Evolutionary conservation across 2,329 filamentous ascomycete genomes (phyloP), one percentile per base, ranked within the genome.

Genomic region (Aspergillus sp.): DNA sequence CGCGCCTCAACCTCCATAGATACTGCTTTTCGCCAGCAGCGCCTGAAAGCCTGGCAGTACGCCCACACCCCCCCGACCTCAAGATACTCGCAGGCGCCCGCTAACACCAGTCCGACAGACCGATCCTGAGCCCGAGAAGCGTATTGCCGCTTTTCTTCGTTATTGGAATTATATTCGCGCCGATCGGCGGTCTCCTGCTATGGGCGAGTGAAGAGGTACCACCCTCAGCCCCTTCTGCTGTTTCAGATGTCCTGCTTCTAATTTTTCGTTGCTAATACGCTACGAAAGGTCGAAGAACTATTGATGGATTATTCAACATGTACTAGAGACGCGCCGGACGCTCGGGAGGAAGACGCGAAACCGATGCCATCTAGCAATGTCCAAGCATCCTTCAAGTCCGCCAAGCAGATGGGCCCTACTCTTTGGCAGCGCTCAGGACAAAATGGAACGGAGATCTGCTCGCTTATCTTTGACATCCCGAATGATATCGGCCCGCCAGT

Each of bases 41-140:
- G 91, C 57, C 67, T 98, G 61, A 95, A 96, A 67, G 91, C 91
- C 68, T 98, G 91, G 91, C 91, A 98, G 82, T 93, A 71, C 64
- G 86, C 15, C 14, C 19, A 11, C 13, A 15, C n/a, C n/a, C n/a
- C n/a, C n/a, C n/a, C n/a, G n/a, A 19, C 4, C 5, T 12, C 17
- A 10, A 15, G 16, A 15, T 17, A 15, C 16, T 24, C 19, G 20
- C 12, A 15, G 10, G 14, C 16, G 34, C 25, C 8, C 33, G 29
- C 43, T 46, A 35, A 47, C 33, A n/a, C 26, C 12, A 47, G 48
- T 35, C 16, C 26, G 11, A 35, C 53, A 91, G 85, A 66, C 89
- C 89, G 24, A 95, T 96, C 54, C 71, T 95, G 32, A 96, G 89
- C 3, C 89, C 89, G 2, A 94, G 94, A 67, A 94, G 86, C 28